Evolutionary conservation across 1,139 yeast species (phyloP), one percentile per base, ranked within the genome.

Genomic region (Candida buenavistaensis): DNA sequence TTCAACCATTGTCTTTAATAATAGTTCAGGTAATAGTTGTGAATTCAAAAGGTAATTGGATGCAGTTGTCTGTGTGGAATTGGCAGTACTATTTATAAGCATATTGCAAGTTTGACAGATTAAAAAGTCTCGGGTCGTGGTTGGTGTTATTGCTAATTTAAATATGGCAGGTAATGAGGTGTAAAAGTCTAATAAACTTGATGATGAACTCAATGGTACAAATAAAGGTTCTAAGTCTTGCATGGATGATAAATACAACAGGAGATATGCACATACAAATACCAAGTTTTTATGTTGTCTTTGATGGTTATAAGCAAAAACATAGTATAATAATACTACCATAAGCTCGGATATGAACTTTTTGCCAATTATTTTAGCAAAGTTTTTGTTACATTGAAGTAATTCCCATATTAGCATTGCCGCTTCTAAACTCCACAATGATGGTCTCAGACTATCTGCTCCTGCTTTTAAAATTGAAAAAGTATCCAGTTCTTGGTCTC

Each of bases 391-490:
- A 47, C 89, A 81, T 53, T 86, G 94, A 25, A 78, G 62, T 33
- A 88, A 58, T 50, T 86, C 96, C 87, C 95, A 86, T 14, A 84
- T 51, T 6, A 90, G 54, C 57, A 84, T 71, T 3, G 78, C 54
- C 14, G 76, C 54, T 48, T 85, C 92, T 3, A 62, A 55, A 3
- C 77, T 55, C 78, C 84, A 72, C 2, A 69, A 47, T 0, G 80
- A 68, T 1, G 81, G 66, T 8, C 57, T 59, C 3, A 60, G 34
- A 19, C 32, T 35, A 23, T 36, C 40, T 9, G 21, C 16, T 4
- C 50, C 34, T 5, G 51, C 38, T 26, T 41, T 36, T n/a, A 37
- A 42, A 11, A 55, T 32, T 8, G 50, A 32, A 31, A 55, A 52
- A 27, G 46, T 46, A 7, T 50, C 39, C 26, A 22, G 29, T 25